Percentiles rank a stretch among this genome's conserved stretches.
Conservation (phyloP, 1,139 yeast genomes). For the Meyerozyma smithsonii region DNA sequence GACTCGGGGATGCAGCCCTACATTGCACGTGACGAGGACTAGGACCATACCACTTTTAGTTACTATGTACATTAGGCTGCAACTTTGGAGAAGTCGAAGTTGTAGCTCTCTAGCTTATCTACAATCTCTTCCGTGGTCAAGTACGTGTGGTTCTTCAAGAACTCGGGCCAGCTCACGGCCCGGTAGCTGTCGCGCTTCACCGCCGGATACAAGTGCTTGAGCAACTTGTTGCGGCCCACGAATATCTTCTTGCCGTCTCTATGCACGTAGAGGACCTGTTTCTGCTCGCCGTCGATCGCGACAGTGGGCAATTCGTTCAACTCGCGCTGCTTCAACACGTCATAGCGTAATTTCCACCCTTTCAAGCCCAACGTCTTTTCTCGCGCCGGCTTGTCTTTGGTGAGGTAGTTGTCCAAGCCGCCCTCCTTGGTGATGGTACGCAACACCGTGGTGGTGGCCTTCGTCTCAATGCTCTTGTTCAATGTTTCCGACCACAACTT, state of each 20-base stretch:
- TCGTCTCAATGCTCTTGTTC: conserved; percentile 48
- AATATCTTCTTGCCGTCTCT: conserved; percentile 44
- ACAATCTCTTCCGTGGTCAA: conserved; percentile 41
- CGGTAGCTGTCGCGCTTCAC: conserved; percentile 46
- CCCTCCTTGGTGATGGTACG: conserved; percentile 89
- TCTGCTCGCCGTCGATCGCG: conserved; percentile 26
- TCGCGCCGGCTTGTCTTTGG: conserved; percentile 84
- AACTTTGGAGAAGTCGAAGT: conserved; percentile 29
- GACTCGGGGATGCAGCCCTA: conserved; percentile 1
- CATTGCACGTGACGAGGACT: neutral
- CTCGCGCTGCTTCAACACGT: conserved; percentile 45
- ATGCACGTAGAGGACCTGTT: conserved; percentile 49
- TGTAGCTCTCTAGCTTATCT: conserved; percentile 28
- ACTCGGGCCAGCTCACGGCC: conserved; percentile 40
- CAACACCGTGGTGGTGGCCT: conserved; percentile 76
- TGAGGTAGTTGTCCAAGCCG: conserved; percentile 82
- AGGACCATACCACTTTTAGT: neutral
- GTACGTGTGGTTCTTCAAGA: conserved; percentile 35
- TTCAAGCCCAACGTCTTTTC: conserved; percentile 85
- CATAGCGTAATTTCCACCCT: conserved; percentile 87
- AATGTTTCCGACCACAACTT: conserved; percentile 82
- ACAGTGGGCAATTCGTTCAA: conserved; percentile 21
- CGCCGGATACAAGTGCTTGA: conserved; percentile 49
- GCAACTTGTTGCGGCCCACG: conserved; percentile 61
- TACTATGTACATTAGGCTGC: conserved; percentile 12